Evolutionary conservation across 1,139 yeast species (phyloP), one percentile per base, ranked within the genome.

Genomic region (Sugiyamaella xylanicola): DNA sequence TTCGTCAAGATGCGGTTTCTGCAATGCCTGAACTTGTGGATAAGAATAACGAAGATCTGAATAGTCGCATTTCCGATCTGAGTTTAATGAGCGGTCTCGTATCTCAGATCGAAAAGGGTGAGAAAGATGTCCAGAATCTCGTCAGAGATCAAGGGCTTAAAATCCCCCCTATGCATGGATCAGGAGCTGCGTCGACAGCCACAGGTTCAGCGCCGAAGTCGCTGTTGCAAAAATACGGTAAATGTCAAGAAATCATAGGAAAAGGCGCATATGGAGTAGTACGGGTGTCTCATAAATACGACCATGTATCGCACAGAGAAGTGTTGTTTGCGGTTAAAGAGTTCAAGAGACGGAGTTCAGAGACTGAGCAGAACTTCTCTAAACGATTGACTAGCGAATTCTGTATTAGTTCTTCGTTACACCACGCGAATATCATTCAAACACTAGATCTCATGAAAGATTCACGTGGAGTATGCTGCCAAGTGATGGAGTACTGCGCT

Each of bases 401-500:
- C 67, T 87, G 96, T 65, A 86, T 91, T 22, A 84, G 95, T 1
- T 85, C 95, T 7, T 85, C 95, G 2, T 73, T 91, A 61, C 86
- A 86, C 64, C 92, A 87, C 69, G 77, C 79, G 45, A 87, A 90
- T 69, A 91, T 93, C 66, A 90, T 92, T 58, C 86, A 85, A 63
- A 90, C 97, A 0, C 78, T 88, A 59, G 99, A 93, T 70, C 75
- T 93, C 54, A 78, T 92, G 72, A 88, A 87, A 70, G 97, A 92
- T 72, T 89, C 92, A 20, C 87, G 88, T 64, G 96, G 96, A 39
- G 96, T 88, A 64, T 93, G 87, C 71, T 91, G 95, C 70, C 97
- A 91, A 73, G 97, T 93, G 49, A 90, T 93, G 97, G 97, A 93
- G 74, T 93, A 83, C 67, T 93, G 98, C 70, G 81, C 92, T 1